A percentile compares a stretch with the other conserved stretches of the same genome.
Evolutionary conservation across 2,329 filamentous ascomycete genomes (phyloP).

Genomic region (Chaetoscypha palmicola): DNA sequence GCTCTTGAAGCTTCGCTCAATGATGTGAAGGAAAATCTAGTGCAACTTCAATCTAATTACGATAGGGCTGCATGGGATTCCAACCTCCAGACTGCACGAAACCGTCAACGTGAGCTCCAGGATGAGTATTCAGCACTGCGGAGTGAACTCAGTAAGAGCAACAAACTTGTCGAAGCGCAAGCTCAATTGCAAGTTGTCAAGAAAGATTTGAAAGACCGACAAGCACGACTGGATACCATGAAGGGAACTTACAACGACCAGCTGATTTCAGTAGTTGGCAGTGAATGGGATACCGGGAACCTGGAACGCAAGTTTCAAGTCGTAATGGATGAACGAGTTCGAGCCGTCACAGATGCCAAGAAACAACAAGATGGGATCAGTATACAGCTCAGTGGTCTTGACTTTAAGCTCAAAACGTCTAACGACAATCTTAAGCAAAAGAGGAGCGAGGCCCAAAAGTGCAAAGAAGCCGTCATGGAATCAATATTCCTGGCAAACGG

Average conservation of each 20-base stretch:
- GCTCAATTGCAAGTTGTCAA: constrained; percentile 78
- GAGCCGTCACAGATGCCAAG: constrained; percentile 56
- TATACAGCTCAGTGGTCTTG: constrained; percentile 68
- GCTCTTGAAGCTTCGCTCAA: constrained; percentile 66
- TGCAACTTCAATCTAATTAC: constrained; percentile 55
- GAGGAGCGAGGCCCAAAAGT: constrained; percentile 52
- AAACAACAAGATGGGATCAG: constrained; percentile 62
- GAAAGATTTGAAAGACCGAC: constrained; percentile 68
- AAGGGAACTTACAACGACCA: constrained; percentile 65
- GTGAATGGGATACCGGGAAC: constrained; percentile 60
- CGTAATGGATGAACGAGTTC: constrained; percentile 49
- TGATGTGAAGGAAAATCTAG: constrained; percentile 58
- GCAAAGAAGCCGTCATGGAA: constrained; percentile 48
- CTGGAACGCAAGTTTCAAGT: constrained; percentile 66
- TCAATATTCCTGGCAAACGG: constrained; percentile 40
- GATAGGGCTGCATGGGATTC: constrained; percentile 61
- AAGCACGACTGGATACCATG: constrained; percentile 71
- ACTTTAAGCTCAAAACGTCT: constrained; percentile 61
- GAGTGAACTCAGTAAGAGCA: constrained; percentile 76
- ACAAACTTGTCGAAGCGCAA: constrained; percentile 70
- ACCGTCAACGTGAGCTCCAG: constrained; percentile 62
- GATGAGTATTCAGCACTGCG: constrained; percentile 65
- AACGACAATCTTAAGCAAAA: constrained; percentile 60
- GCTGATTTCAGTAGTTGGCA: constrained; percentile 57
- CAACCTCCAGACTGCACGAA: constrained; percentile 60